phyloP scores from a whole-genome alignment of 805 yeast species.

The Wickerhamomyces chambardii region DNA sequence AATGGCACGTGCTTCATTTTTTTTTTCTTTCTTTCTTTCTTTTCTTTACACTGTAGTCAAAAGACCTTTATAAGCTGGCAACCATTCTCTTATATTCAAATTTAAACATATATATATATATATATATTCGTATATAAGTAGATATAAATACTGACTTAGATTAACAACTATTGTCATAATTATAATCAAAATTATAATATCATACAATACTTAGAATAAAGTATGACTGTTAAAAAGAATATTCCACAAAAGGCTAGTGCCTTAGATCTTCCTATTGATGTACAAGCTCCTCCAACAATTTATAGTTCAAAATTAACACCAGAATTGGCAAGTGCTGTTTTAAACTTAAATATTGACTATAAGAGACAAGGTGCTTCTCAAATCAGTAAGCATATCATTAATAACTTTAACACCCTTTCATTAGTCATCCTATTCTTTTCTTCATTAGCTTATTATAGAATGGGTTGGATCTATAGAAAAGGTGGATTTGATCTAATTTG shows the following conservation, averaged over 20 bases:
- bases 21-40: no score
- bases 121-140: no score
- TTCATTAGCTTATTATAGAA: constrained; percentile 6
- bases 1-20: no score
- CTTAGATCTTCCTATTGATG: constrained; percentile 46
- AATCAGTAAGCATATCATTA: constrained; percentile 29
- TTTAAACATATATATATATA: no score
- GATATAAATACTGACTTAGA: no score
- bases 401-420: constrained; percentile 30
- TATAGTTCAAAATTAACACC: constrained; percentile 42
- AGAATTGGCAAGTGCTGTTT: constrained; percentile 46
- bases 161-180: no score
- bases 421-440: constrained; percentile 5
- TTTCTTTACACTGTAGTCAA: no score
- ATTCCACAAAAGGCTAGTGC: constrained; percentile 40
- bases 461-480: constrained; percentile 6
- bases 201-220: no score
- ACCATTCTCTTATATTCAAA: no score
- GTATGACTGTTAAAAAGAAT: no score
- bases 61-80: no score
- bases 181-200: no score
- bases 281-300: constrained; percentile 42
- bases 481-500: constrained; percentile 10
- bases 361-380: constrained; percentile 16
- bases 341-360: constrained; percentile 57